Evolutionary conservation across 2,329 filamentous ascomycete species (phyloP).

Genomic region (Botrytis deweyae): DNA sequence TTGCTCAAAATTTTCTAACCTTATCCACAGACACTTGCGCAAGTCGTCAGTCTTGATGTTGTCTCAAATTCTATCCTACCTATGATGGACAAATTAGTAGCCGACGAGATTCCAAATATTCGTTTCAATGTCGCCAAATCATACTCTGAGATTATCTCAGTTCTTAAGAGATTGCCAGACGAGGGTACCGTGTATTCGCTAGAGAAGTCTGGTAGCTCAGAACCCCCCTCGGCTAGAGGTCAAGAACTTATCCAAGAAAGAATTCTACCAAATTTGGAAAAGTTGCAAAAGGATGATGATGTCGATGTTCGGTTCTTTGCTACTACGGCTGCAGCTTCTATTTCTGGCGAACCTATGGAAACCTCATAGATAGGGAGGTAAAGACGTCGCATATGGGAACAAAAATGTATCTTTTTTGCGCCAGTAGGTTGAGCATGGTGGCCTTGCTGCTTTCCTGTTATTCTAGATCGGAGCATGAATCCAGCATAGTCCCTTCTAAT

Average conservation of each 20-base stretch:
- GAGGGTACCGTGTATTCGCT: constrained; percentile 81
- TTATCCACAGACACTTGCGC: constrained; percentile 74
- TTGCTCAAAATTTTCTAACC: constrained; percentile 12
- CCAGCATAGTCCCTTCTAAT: constrained; percentile 35
- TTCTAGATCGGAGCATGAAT: constrained; percentile 40
- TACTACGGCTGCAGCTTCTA: constrained; percentile 71
- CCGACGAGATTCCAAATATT: constrained; percentile 97
- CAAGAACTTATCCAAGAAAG: constrained; percentile 81
- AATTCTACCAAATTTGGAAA: constrained; percentile 86
- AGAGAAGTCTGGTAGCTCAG: constrained; percentile 70
- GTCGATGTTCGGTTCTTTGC: constrained; percentile 98
- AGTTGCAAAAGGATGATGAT: constrained; percentile 95
- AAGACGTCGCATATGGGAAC: constrained; percentile 30
- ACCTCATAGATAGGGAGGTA: constrained; percentile 47
- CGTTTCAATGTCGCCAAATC: constrained; percentile 99
- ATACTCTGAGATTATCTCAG: constrained; percentile 83
- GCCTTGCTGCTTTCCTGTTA: constrained; percentile 32
- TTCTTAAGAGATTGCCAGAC: constrained; percentile 87
- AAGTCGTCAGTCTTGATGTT: constrained; percentile 88
- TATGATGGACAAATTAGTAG: constrained; percentile 91
- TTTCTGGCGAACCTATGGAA: constrained; percentile 52
- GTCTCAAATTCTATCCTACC: constrained; percentile 92
- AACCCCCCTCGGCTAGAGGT: constrained; percentile 65
- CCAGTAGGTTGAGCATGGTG: constrained; percentile 31
- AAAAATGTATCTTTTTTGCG: constrained; percentile 34